Base-by-base conservation (phyloP, 805 yeast genomes). In the Wickerhamiella sergipiensis region DNA sequence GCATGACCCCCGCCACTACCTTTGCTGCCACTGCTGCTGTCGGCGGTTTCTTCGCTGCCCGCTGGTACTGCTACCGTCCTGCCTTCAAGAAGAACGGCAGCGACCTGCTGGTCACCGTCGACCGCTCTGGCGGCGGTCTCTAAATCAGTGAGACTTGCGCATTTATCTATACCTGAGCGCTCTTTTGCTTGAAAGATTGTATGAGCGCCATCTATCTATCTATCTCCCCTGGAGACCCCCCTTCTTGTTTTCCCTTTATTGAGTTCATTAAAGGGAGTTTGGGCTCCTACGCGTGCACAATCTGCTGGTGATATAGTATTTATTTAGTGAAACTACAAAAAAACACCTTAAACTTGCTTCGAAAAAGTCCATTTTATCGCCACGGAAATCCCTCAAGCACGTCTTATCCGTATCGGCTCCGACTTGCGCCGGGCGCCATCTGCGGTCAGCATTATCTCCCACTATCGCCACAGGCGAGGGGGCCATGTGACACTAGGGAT, bases 111-210 rank as follows among this genome's bases (percentile, higher is more conserved):
- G 69, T 65, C 31, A 57, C 67, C 38, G 69, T 65, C 36, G 69
- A 65, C 53, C 61, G 67, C 52, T 64, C 68, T 39, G 69, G 69
- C 24, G 69, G 69, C 26, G 69, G 69, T 18, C 54, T 65, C 48
- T 65, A 57, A 55, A 15, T 13, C 44, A 15, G 8, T 3, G 12
- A 48, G 19, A 29, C 33, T 12, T 12, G 15, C 33, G 12, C 12
- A 29, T 7, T 13, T 8, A 19, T 3, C 43, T 31, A 4, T 23
- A 29, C 10, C 36, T 36, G n/a, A 36, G 33, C 12, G 18, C 17
- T 33, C 17, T 33, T 12, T 13, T 23, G 21, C 29, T 44, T 36
- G 18, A 31, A 9, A 2, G 45, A 19, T 19, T 39, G 19, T 22
- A 31, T 44, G 40, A 46, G 31, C n/a, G 26, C 21, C 23, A 13